phyloP scores from a whole-genome alignment of 2,329 filamentous ascomycete species.

The Xylaria multiplex region DNA sequence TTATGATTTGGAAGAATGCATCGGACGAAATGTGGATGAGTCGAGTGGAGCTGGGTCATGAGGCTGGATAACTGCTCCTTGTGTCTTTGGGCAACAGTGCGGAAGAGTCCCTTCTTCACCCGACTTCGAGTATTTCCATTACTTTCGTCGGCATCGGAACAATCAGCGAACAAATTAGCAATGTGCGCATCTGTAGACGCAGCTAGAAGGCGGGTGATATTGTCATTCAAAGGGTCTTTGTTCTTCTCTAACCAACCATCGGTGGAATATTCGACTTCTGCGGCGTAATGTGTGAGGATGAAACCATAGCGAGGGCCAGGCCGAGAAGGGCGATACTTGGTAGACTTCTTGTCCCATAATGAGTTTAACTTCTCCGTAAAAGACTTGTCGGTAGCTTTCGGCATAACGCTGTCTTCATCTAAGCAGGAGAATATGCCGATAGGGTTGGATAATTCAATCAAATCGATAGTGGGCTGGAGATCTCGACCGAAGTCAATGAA shows the following conservation, averaged over 20 bases:
- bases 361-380: slow-evolving; percentile 98
- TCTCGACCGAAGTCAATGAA: slow-evolving; percentile 99
- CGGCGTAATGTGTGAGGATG: slow-evolving; percentile 95
- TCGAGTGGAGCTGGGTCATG: slow-evolving; percentile 93
- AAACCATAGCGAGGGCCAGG: slow-evolving; percentile 82
- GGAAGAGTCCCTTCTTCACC: slow-evolving; percentile 96
- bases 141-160: slow-evolving; percentile 82
- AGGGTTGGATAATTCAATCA: slow-evolving; percentile 94
- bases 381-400: slow-evolving; percentile 94
- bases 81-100: slow-evolving; percentile 94
- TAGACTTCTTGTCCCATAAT: slow-evolving; percentile 94
- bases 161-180: slow-evolving; percentile 86
- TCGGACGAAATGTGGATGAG: slow-evolving; percentile 96
- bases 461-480: slow-evolving; percentile 94
- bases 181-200: slow-evolving; percentile 85
- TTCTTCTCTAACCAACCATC: slow-evolving; percentile 98
- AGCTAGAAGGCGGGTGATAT: slow-evolving; percentile 88
- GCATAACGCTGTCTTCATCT: slow-evolving; percentile 98
- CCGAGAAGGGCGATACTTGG: slow-evolving; percentile 89
- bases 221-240: slow-evolving; percentile 98
- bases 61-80: slow-evolving; percentile 98
- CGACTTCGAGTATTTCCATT: slow-evolving; percentile 74
- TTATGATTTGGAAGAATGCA: slow-evolving; percentile 99
- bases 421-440: slow-evolving; percentile 99
- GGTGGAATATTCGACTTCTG: slow-evolving; percentile 96